Evolutionary conservation across 2,329 filamentous ascomycete species (phyloP), one percentile per base, ranked within the genome.

Genomic region (Cadophora gregata): DNA sequence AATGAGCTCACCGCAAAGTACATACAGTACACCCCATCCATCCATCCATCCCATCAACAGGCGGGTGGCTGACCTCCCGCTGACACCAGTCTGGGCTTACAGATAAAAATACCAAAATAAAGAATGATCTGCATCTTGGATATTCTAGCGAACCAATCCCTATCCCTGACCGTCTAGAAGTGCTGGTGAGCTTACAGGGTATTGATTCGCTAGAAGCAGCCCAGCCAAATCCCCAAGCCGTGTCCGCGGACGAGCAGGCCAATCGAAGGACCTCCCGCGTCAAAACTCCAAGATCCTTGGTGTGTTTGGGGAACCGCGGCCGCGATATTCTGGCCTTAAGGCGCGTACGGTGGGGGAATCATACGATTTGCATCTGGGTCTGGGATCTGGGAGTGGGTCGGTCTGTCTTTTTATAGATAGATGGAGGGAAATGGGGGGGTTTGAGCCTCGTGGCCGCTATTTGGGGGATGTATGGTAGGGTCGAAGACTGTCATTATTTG

Each of bases 91-190:
- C 33, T 55, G 10, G 55, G 55, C 55, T 58, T 38, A 25, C 33
- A 58, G 55, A 58, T 36, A 36, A 58, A 58, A 58, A 58, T 58
- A n/a, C n/a, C n/a, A n/a, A n/a, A n/a, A n/a, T n/a, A n/a, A 38
- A 58, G 42, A 21, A 42, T 25, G 55, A 58, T 58, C 55, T 58
- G 21, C 55, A 38, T 58, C 31, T 6, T n/a, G 10, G 55, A 58
- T 47, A 12, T 24, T n/a, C n/a, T 25, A 58, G 55, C 55, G 55
- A 24, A 38, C 55, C 55, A 58, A 58, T 58, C n/a, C 55, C 3
- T 9, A 25, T 3, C 33, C 21, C 4, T 24, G 33, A 16, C 10
- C 12, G 36, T 58, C 16, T n/a, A 31, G 12, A 25, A 25, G n/a
- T 24, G 33, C 21, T 42, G 21, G 53, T 36, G 31, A 42, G 55